Conservation (phyloP, 345 rosid species). For the Eucalyptus cloeziana region DNA sequence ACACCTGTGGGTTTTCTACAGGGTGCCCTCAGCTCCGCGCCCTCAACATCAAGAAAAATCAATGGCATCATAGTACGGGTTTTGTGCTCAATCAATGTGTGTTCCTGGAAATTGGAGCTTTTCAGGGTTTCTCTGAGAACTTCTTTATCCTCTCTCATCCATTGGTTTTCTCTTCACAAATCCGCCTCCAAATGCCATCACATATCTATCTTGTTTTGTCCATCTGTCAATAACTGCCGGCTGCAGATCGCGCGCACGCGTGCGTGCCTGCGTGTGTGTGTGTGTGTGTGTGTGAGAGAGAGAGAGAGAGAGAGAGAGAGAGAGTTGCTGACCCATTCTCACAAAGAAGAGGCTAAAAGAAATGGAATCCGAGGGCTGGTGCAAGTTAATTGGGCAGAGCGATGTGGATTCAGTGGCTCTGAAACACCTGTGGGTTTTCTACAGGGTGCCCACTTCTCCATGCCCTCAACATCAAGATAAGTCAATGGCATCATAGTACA, state of each 20-base stretch:
- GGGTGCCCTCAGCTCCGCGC: background rate
- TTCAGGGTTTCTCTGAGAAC: background rate
- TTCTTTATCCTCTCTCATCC: background rate
- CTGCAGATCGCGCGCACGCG: accelerated
- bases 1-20: background rate
- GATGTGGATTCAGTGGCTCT: background rate
- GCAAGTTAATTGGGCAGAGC: background rate
- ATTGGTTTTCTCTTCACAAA: background rate
- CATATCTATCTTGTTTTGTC: background rate
- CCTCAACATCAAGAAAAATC: background rate
- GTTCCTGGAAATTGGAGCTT: background rate
- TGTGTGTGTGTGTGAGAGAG: no score
- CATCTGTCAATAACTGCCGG: background rate
- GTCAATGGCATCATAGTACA: background rate
- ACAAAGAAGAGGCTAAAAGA: background rate
- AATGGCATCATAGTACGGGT: background rate
- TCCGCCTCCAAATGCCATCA: background rate
- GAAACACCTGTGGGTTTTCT: background rate
- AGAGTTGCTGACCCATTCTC: background rate
- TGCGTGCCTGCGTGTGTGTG: accelerated
- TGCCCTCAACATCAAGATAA: background rate
- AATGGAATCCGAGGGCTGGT: background rate
- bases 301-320: background rate
- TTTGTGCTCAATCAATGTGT: background rate
- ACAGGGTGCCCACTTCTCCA: background rate